Evolutionary conservation across 192 early-diverging fungal genomes (phyloP).

Genomic region (Podila minutissima): DNA sequence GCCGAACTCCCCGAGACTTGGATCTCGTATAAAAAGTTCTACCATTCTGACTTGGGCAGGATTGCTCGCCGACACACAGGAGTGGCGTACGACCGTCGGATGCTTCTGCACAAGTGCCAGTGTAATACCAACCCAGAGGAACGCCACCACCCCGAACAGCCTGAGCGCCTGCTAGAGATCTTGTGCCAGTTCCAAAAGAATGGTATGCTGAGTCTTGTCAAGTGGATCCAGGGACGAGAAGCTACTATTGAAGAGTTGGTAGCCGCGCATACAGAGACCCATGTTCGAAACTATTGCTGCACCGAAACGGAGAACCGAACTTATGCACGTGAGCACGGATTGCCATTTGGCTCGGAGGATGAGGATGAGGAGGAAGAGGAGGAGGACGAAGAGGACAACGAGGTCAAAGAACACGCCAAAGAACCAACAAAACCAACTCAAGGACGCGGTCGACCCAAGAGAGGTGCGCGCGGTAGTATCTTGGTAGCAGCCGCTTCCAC

Average conservation of each 20-base stretch:
- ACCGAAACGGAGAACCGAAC: slow-evolving; percentile 34
- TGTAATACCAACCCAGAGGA: slow-evolving; percentile 57
- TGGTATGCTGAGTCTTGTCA: slow-evolving; percentile 58
- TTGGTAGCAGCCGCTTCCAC: slow-evolving; percentile 15
- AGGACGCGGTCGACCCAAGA: slow-evolving; percentile 30
- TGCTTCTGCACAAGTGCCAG: slow-evolving; percentile 59
- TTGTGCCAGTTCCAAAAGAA: slow-evolving; percentile 56
- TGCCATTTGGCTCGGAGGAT: slow-evolving; percentile 9
- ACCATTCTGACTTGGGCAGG: slow-evolving; percentile 51
- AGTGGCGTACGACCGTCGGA: slow-evolving; percentile 56
- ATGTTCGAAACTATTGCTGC: slow-evolving; percentile 61
- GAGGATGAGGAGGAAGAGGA: slow-evolving; percentile 32
- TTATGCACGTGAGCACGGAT: slow-evolving; percentile 31
- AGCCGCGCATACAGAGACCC: slow-evolving; percentile 55
- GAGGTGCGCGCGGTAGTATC: slow-evolving; percentile 22
- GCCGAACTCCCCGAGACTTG: slow-evolving; percentile 53
- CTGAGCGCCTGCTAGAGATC: slow-evolving; percentile 59
- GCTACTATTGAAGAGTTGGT: slow-evolving; percentile 57
- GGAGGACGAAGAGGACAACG: slow-evolving; percentile 19
- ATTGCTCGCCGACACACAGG: slow-evolving; percentile 56
- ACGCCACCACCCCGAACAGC: slow-evolving; percentile 60
- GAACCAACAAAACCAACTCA: background rate
- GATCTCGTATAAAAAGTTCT: slow-evolving; percentile 58
- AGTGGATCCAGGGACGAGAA: slow-evolving; percentile 57
- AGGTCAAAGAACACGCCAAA: background rate